phyloP scores from a whole-genome alignment of 331 rosid species.

The Telfairia occidentalis region DNA sequence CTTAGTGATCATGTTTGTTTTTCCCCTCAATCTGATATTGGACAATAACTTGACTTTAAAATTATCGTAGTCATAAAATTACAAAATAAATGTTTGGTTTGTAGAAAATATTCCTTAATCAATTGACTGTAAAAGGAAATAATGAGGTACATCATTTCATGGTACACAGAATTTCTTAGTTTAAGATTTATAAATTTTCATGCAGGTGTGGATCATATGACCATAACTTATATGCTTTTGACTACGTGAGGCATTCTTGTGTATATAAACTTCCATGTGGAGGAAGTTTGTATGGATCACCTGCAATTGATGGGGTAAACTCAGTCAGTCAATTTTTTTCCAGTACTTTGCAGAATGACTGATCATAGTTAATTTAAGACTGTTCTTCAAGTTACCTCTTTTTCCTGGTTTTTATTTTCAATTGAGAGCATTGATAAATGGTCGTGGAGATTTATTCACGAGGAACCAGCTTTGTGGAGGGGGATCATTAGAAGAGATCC shows the following conservation, averaged over 20 bases:
- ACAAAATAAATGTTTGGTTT: not conserved
- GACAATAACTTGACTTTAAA: not conserved
- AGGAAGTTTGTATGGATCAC: slow-evolving; percentile 85
- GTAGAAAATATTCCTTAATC: not conserved
- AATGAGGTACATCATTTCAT: not conserved
- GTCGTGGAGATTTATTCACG: not conserved
- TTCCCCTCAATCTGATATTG: not conserved
- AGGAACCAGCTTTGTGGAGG: not conserved
- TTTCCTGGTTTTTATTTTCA: not conserved
- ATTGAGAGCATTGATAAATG: not conserved
- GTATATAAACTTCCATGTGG: slow-evolving; percentile 57
- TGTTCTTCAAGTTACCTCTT: not conserved
- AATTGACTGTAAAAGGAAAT: not conserved
- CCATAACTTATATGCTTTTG: slow-evolving; percentile 77
- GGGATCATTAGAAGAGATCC: not conserved
- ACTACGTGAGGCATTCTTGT: slow-evolving; percentile 57
- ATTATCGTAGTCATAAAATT: not conserved
- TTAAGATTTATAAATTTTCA: not conserved
- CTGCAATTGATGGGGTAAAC: slow-evolving; percentile 75
- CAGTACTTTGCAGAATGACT: slow-evolving; percentile 7
- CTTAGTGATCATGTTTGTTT: not conserved
- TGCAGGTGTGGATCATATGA: slow-evolving; percentile 96
- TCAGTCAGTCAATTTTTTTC: slow-evolving; percentile 8
- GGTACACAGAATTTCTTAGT: not conserved
- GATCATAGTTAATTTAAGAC: not conserved